Percentiles rank a stretch among this genome's conserved stretches.
phyloP scores from a whole-genome alignment of 306 rosid genomes.

The Datisca glomerata region DNA sequence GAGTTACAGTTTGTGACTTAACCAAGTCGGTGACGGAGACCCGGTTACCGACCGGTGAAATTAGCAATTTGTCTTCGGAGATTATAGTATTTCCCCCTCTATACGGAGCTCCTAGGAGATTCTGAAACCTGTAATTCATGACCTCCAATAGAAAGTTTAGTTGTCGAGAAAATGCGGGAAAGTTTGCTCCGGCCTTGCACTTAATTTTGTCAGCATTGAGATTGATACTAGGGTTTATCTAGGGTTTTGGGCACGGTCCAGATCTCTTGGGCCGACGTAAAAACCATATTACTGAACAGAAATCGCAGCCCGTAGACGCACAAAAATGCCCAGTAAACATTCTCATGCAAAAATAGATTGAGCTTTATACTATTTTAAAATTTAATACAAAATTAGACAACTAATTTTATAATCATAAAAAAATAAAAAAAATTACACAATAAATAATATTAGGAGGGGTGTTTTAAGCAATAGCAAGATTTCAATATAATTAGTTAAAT shows the following conservation, averaged over 20 bases:
- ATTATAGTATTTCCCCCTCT: constrained; percentile 73
- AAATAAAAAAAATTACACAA: no score
- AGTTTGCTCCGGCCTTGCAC: background rate
- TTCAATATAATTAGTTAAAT: no score
- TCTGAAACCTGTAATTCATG: constrained; percentile 85
- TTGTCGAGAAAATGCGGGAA: background rate
- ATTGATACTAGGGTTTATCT: constrained; percentile 9
- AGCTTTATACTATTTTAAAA: no score
- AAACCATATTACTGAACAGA: no score
- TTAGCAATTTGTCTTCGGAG: constrained; percentile 43
- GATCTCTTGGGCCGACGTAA: no score
- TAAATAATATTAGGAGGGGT: no score
- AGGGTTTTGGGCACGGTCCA: constrained; percentile 22
- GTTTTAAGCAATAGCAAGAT: no score
- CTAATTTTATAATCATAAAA: no score
- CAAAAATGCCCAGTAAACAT: no score
- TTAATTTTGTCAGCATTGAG: background rate
- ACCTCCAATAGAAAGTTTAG: background rate
- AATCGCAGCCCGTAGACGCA: no score
- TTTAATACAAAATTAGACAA: no score
- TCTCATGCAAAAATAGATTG: no score
- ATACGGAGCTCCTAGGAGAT: constrained; percentile 92
- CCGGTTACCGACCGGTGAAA: constrained; percentile 88
- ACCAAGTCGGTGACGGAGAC: constrained; percentile 68
- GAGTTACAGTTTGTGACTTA: constrained; percentile 57